phyloP scores from a whole-genome alignment of 805 yeast genomes.

The Scheffersomyces ergatensis region DNA sequence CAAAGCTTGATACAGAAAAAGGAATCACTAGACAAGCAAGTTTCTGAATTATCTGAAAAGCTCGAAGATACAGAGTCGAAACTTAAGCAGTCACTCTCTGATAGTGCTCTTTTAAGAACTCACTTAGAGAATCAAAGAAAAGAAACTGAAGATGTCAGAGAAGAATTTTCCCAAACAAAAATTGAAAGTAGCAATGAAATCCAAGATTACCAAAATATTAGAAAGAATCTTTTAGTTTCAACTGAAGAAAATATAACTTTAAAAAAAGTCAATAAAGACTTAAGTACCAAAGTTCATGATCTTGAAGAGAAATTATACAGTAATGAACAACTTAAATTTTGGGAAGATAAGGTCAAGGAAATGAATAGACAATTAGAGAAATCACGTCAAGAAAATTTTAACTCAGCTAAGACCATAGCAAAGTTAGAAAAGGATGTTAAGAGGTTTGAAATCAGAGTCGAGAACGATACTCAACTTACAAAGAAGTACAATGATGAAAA shows the following conservation, averaged over 20 bases:
- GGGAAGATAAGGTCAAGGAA: conserved; percentile 55
- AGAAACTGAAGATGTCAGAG: conserved; percentile 29
- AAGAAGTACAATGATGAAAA: conserved; percentile 59
- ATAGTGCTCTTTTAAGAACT: conserved; percentile 26
- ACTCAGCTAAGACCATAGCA: conserved; percentile 49
- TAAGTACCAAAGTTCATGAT: conserved; percentile 43
- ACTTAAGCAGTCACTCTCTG: conserved; percentile 25
- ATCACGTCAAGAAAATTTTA: conserved; percentile 47
- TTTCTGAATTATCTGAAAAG: conserved; percentile 21
- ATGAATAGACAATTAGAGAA: conserved; percentile 50
- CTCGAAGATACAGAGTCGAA: conserved; percentile 22
- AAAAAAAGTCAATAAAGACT: conserved; percentile 51
- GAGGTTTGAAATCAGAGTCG: conserved; percentile 51
- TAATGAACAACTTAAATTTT: conserved; percentile 54
- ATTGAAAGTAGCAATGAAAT: conserved; percentile 24
- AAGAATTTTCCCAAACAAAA: conserved; percentile 34
- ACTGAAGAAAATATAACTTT: conserved; percentile 68
- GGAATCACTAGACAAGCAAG: conserved; percentile 28
- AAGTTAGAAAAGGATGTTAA: conserved; percentile 51
- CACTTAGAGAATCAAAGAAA: conserved; percentile 32
- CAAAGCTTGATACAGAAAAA: conserved; percentile 50
- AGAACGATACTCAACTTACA: conserved; percentile 49
- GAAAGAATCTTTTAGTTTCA: conserved; percentile 54
- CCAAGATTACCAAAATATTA: conserved; percentile 32
- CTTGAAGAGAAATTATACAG: conserved; percentile 49